These are phyloP conservation scores for Citrus sinensis DNA, from an alignment of 345 rosid species.

Conservation along the genomic window DVS_A1.0 CM039162.1:8624501-8625000, in stretches of 20 bases:
- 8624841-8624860: conserved; percentile 13
- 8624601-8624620: too few species aligned
- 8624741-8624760: neutral
- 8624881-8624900: neutral
- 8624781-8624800: neutral
- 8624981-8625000: conserved; percentile 28
- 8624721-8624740: neutral
- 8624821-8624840: neutral
- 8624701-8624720: neutral
- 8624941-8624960: conserved; percentile 32
- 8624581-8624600: too few species aligned
- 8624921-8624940: conserved; percentile 40
- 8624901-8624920: conserved; percentile 19
- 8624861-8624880: conserved; percentile 13
- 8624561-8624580: accelerated
- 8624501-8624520: too few species aligned
- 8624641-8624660: too few species aligned
- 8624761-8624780: neutral
- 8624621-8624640: too few species aligned
- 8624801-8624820: conserved; percentile 1
- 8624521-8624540: too few species aligned
- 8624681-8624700: too few species aligned
- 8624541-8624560: too few species aligned
- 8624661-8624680: too few species aligned
- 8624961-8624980: conserved; percentile 18